phyloP scores from a whole-genome alignment of 2,329 filamentous ascomycete genomes.

The Phyllosticta paracitricarpa region DNA sequence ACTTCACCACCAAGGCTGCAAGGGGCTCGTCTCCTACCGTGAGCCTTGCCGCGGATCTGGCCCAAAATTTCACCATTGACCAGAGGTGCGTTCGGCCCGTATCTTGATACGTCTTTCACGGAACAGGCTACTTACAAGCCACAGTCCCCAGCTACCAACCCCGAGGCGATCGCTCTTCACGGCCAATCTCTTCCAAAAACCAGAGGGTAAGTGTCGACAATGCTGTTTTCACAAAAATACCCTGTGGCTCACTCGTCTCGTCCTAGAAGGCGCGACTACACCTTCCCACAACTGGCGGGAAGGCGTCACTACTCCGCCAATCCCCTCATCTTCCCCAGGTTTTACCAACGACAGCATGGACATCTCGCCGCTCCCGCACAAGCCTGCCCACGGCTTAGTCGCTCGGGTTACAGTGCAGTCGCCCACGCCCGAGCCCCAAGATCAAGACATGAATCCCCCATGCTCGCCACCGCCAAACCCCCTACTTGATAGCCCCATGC shows the following conservation, averaged over 20 bases:
- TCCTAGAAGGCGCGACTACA: slow-evolving; percentile 33
- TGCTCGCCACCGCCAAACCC: slow-evolving; percentile 21
- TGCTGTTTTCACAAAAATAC: slow-evolving; percentile 11
- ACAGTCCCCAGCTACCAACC: slow-evolving; percentile 71
- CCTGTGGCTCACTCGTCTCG: slow-evolving; percentile 20
- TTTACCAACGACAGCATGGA: slow-evolving; percentile 73
- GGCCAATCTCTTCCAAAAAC: slow-evolving; percentile 52
- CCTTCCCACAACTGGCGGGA: slow-evolving; percentile 43
- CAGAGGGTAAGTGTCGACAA: slow-evolving; percentile 50
- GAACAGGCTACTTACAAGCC: slow-evolving; percentile 29
- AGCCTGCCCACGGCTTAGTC: slow-evolving; percentile 54
- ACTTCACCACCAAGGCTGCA: slow-evolving; percentile 70
- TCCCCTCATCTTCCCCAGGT: slow-evolving; percentile 74
- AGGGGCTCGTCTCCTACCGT: slow-evolving; percentile 83
- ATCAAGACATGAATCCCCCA: slow-evolving; percentile 33
- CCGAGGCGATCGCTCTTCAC: slow-evolving; percentile 80
- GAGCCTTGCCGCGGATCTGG: slow-evolving; percentile 85
- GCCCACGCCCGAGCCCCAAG: slow-evolving; percentile 53
- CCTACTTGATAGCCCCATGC: slow-evolving; percentile 23
- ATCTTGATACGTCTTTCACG: slow-evolving; percentile 12
- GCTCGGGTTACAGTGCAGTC: slow-evolving; percentile 59
- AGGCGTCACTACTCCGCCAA: slow-evolving; percentile 71
- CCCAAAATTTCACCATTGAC: slow-evolving; percentile 94
- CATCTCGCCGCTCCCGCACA: slow-evolving; percentile 86
- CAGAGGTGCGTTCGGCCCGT: slow-evolving; percentile 58